phyloP scores from a whole-genome alignment of 2,329 filamentous ascomycete genomes.

The Lasiodiplodia citricola region DNA sequence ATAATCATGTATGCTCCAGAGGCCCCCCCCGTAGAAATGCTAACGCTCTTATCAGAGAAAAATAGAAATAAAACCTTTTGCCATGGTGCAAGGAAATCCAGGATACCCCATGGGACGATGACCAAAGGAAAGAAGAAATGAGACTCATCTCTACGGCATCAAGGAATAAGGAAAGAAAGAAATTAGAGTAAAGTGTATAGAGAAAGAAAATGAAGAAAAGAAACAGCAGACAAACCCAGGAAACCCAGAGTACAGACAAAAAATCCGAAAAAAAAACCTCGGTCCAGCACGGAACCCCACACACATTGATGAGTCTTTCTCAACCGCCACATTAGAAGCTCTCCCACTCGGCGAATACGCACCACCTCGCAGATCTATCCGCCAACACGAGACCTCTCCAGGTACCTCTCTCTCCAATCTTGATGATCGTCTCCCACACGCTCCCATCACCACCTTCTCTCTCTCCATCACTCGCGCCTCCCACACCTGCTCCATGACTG shows the following conservation, averaged over 20 bases:
- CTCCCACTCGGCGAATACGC: conserved; percentile 89
- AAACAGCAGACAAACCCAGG: neutral
- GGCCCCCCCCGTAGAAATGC: neutral
- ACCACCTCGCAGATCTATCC: conserved; percentile 84
- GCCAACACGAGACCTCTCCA: conserved; percentile 84
- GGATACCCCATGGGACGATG: neutral
- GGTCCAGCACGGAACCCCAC: neutral
- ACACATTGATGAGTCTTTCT: neutral
- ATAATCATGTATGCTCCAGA: neutral
- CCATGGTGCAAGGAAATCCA: conserved; percentile 4
- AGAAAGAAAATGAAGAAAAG: neutral
- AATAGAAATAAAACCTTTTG: conserved; percentile 4
- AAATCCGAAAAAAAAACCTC: neutral
- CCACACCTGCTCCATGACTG: conserved; percentile 27
- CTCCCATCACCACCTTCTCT: conserved; percentile 73
- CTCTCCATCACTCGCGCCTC: conserved; percentile 29
- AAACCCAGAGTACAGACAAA: neutral
- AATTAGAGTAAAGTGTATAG: conserved; percentile 6
- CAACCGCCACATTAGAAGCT: conserved; percentile 55
- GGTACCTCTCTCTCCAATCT: conserved; percentile 79
- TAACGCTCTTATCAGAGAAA: neutral
- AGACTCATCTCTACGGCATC: conserved; percentile 4
- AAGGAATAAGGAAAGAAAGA: neutral
- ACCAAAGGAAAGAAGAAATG: neutral
- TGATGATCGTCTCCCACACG: conserved; percentile 89